Evolutionary conservation across 495 filamentous ascomycete species (phyloP), one percentile per base, ranked within the genome.

Genomic region (Lasiosphaeria hispida): DNA sequence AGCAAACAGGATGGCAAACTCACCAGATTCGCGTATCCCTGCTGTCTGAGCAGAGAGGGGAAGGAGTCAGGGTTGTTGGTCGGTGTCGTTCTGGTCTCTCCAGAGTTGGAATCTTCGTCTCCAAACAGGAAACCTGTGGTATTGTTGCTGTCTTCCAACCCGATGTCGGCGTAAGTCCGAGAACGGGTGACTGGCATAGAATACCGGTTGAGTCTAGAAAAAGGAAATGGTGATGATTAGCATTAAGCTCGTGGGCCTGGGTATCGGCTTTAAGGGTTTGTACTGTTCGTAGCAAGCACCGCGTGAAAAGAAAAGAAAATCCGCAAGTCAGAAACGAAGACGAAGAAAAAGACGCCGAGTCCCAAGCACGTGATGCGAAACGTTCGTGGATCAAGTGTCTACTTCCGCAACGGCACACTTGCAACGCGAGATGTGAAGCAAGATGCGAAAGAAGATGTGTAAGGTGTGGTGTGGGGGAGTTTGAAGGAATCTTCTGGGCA

Each of bases 131-230:
- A 95, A 42, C 87, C 85, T 11, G 90, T 80, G 7, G 88, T 91
- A 67, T 94, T 89, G 58, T 70, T 68, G 53, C 65, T 73, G 88
- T 88, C 45, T 83, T 83, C 92, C 61, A 84, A 83, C 34, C 76
- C 79, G 36, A 75, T 78, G 38, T 83, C 80, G 60, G 79, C 64
- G 42, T 86, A 85, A 23, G 78, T 78, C 41, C 88, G 81, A 60
- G 79, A 83, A 60, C 82, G 84, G 48, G 85, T 87, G 30, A 89
- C 85, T 7, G 92, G 92, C 88, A 96, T 92, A 8, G 91, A 96
- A 70, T 93, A 91, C 42, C 92, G 86, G 67, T 96, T 91, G 51
- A 86, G 78, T 53, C 89, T 92, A 53, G 37, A 53, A 44, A 3
- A 35, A 64, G 6, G 13, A 34, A 8, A 55, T 30, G 23, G 5